Conservation (phyloP, 441 rosid genomes). For the Adansonia gregorii region DNA sequence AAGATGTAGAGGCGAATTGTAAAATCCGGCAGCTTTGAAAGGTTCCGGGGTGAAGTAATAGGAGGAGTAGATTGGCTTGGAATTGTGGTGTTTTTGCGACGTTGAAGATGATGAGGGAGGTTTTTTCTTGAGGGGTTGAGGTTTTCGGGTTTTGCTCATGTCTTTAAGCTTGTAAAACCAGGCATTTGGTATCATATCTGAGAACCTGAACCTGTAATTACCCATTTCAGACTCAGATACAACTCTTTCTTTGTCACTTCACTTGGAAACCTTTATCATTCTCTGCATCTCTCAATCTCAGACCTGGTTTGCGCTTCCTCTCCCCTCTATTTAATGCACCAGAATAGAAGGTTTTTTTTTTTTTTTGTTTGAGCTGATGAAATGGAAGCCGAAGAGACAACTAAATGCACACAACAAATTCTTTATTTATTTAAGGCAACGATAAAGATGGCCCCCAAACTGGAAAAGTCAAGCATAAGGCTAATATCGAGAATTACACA, state of each 20-base stretch:
- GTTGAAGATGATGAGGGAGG: conserved; percentile 11
- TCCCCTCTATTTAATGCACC: conserved; percentile 22
- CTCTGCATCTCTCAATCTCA: conserved; percentile 20
- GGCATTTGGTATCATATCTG: conserved; percentile 70
- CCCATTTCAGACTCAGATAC: conserved; percentile 39
- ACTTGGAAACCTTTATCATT: conserved; percentile 14
- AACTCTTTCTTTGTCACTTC: conserved; percentile 14
- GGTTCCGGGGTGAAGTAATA: conserved; percentile 45
- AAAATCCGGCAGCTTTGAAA: conserved; percentile 22
- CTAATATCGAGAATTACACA: neutral
- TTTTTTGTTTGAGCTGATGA: neutral
- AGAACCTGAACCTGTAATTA: conserved; percentile 57
- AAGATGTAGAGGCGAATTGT: conserved; percentile 24
- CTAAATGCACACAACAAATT: neutral
- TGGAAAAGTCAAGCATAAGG: conserved; percentile 29
- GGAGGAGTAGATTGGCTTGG: conserved; percentile 45
- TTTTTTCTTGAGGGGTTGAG: conserved; percentile 32
- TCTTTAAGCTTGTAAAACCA: conserved; percentile 74
- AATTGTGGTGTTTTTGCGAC: conserved; percentile 31
- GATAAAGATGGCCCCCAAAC: conserved; percentile 9
- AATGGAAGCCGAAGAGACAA: conserved; percentile 12
- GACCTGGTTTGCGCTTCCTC: neutral
- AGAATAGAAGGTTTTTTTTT: neutral
- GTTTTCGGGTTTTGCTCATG: conserved; percentile 46
- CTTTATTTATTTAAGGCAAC: neutral